These are phyloP conservation scores for Pseudofabraea citricarpa DNA, from an alignment of 2,329 filamentous ascomycete species.

Conservation along the genomic window DNA sequence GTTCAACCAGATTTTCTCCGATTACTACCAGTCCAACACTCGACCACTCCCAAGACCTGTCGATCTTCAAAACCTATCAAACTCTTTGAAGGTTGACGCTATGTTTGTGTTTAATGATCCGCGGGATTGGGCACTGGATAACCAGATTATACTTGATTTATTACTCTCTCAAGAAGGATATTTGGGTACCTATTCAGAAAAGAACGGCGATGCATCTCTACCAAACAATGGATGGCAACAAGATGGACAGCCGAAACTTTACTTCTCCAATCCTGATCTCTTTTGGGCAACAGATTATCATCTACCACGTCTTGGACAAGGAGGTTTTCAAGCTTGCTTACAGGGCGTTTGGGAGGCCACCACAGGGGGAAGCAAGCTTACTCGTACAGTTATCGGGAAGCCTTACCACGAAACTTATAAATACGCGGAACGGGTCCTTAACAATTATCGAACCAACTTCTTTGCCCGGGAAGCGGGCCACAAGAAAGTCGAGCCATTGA, in stretches of 20 bases:
- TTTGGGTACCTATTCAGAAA: slow-evolving; percentile 71
- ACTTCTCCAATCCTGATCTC: slow-evolving; percentile 87
- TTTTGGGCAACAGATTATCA: slow-evolving; percentile 85
- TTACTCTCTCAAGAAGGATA: slow-evolving; percentile 74
- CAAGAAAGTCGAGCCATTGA: slow-evolving; percentile 42
- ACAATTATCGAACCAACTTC: slow-evolving; percentile 44
- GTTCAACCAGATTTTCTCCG: slow-evolving; percentile 63
- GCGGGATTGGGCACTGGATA: slow-evolving; percentile 90
- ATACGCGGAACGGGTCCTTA: slow-evolving; percentile 74
- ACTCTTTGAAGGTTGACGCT: slow-evolving; percentile 73
- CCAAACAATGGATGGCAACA: slow-evolving; percentile 76
- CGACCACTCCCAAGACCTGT: slow-evolving; percentile 48
- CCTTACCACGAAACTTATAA: slow-evolving; percentile 73
- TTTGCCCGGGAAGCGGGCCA: slow-evolving; percentile 13
- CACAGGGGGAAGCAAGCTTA: slow-evolving; percentile 56
- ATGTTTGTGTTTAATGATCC: slow-evolving; percentile 95
- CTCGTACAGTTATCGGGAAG: slow-evolving; percentile 74
- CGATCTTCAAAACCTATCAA: slow-evolving; percentile 37
- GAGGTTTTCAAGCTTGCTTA: slow-evolving; percentile 80
- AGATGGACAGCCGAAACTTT: slow-evolving; percentile 74
- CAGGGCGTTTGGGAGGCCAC: slow-evolving; percentile 73
- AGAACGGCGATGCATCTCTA: slow-evolving; percentile 61
- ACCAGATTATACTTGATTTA: slow-evolving; percentile 78
- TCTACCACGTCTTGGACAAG: slow-evolving; percentile 83
- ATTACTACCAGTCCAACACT: slow-evolving; percentile 52